Evolutionary conservation across 129 eudicot species (phyloP).

Genomic region (Scalesia atractyloides): DNA sequence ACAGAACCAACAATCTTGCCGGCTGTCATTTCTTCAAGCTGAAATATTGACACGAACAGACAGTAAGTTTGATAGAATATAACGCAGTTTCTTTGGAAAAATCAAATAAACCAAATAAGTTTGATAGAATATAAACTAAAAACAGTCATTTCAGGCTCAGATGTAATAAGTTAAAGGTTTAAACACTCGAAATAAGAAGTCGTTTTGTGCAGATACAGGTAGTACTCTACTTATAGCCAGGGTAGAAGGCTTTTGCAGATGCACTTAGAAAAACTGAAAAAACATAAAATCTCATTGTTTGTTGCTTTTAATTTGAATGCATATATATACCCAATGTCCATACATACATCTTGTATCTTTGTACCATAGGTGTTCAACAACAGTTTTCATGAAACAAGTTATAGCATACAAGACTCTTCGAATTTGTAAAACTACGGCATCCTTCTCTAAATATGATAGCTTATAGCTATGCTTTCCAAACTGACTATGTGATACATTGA

Average conservation of each 20-base stretch:
- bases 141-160: too few relatives aligned
- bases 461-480: not conserved
- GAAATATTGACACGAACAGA: not conserved
- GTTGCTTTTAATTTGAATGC: not conserved
- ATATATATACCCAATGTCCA: not conserved
- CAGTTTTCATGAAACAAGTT: not conserved
- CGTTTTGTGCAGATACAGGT: not conserved
- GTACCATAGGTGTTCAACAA: not conserved
- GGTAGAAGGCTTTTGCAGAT: not conserved
- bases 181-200: not conserved
- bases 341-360: not conserved
- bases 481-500: not conserved
- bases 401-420: not conserved
- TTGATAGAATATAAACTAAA: too few relatives aligned
- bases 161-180: too few relatives aligned
- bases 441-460: not conserved
- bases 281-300: not conserved
- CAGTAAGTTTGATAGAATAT: not conserved
- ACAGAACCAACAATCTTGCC: slow-evolving; percentile 50
- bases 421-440: not conserved
- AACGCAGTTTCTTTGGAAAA: too few relatives aligned
- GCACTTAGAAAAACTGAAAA: not conserved
- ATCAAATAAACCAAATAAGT: too few relatives aligned
- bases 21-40: slow-evolving; percentile 49
- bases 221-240: slow-evolving; percentile 1